A percentile compares a stretch with the other conserved stretches of the same genome.
Conservation (phyloP, 2,329 filamentous ascomycete species). For the Herpotrichia juniperi region DNA sequence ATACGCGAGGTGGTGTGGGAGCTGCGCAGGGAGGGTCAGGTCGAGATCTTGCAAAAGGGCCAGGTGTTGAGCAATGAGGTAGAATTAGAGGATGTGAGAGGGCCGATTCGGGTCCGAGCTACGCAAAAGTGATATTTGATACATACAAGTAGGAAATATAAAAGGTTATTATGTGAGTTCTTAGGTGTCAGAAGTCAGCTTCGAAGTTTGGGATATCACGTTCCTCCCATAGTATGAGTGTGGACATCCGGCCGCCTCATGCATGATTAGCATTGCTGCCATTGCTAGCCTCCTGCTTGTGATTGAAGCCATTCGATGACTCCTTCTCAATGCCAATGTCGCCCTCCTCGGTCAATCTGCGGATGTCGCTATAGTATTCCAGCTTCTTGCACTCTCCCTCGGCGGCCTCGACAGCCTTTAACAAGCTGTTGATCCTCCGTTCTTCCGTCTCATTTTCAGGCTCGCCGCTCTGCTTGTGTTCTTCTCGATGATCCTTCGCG, state of each 20-base stretch:
- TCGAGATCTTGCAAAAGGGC: constrained; percentile 58
- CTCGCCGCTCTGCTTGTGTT: constrained; percentile 49
- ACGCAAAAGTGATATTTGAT: constrained; percentile 2
- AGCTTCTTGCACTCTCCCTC: constrained; percentile 80
- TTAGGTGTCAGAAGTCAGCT: not conserved
- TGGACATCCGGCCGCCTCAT: constrained; percentile 8
- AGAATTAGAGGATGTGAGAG: constrained; percentile 47
- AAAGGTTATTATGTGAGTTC: not conserved
- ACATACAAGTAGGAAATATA: constrained; percentile 2
- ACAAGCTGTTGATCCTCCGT: constrained; percentile 70
- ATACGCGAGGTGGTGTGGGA: constrained; percentile 52
- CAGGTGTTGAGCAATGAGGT: constrained; percentile 42
- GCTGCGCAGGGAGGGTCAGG: constrained; percentile 47
- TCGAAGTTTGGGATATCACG: not conserved
- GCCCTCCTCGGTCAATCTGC: constrained; percentile 49
- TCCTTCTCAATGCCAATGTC: constrained; percentile 41
- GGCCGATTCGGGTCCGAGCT: constrained; percentile 54
- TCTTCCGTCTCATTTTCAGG: constrained; percentile 54
- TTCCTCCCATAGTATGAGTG: not conserved
- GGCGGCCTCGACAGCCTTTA: constrained; percentile 74
- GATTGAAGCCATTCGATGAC: constrained; percentile 40
- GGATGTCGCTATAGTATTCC: constrained; percentile 83
- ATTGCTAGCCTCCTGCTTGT: constrained; percentile 47
- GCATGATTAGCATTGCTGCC: constrained; percentile 41
- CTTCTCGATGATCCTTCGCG: constrained; percentile 56